These are phyloP conservation scores for Globisporangium barbulae DNA, from an alignment of 352 stramenopile species.

Conservation along the genomic window DNA sequence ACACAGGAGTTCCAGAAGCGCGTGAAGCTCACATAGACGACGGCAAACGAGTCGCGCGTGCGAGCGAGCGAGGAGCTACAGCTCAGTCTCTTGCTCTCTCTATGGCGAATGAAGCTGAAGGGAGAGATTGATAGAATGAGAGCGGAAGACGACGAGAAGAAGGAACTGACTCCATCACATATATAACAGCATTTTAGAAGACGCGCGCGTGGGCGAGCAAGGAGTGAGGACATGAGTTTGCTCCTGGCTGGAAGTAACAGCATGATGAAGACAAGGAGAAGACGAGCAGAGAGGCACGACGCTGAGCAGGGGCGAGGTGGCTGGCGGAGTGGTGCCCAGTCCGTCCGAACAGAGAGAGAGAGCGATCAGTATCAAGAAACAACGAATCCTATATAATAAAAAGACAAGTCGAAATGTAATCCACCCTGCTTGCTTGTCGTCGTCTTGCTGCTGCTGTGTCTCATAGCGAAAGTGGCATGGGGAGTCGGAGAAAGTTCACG, in stretches of 20 bases:
- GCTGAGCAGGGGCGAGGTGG: too few species aligned
- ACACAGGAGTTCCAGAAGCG: slow-evolving; percentile 72
- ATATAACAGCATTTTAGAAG: slow-evolving; percentile 10
- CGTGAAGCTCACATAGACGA: slow-evolving; percentile 49
- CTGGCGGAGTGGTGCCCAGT: too few species aligned
- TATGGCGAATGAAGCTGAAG: slow-evolving; percentile 3
- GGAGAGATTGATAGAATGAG: not conserved
- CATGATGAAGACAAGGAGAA: not conserved
- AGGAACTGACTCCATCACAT: not conserved
- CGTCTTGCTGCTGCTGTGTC: too few species aligned
- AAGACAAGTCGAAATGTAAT: slow-evolving; percentile 3
- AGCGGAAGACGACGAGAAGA: not conserved
- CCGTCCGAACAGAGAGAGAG: not conserved
- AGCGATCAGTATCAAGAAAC: not conserved
- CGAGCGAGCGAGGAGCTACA: not conserved
- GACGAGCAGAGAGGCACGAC: too few species aligned
- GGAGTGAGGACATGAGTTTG: not conserved
- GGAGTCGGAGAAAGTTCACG: slow-evolving; percentile 16
- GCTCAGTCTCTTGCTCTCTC: not conserved
- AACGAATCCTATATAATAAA: slow-evolving; percentile 6
- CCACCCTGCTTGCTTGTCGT: not conserved
- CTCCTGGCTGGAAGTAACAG: not conserved
- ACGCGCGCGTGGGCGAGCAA: not conserved
- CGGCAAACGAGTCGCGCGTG: too few species aligned
- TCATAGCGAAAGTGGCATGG: not conserved